These are phyloP conservation scores for Diaporthe vaccinii DNA, from an alignment of 2,329 filamentous ascomycete genomes.

Conservation along the genomic window DNA sequence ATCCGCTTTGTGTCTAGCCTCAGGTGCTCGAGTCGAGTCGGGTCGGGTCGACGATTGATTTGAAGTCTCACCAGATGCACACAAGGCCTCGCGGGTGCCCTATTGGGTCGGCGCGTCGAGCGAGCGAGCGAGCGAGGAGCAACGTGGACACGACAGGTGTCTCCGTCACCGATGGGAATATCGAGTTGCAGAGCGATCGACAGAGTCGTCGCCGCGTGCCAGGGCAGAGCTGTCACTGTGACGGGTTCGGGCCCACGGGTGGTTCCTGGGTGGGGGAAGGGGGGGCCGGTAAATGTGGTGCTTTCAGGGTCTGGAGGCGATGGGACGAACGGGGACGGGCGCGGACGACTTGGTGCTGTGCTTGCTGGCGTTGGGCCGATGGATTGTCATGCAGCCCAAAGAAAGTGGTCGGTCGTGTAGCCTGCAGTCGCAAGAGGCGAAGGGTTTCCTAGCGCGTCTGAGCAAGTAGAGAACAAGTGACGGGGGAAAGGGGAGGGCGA, in stretches of 20 bases:
- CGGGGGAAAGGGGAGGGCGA: not conserved
- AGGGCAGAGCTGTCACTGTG: slow-evolving; percentile 29
- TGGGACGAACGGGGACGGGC: not conserved
- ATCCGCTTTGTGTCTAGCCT: slow-evolving; percentile 28
- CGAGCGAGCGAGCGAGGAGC: slow-evolving; percentile 8
- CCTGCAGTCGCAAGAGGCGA: not conserved
- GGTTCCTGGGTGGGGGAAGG: slow-evolving; percentile 26
- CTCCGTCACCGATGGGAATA: not conserved
- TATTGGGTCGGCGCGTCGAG: slow-evolving; percentile 10
- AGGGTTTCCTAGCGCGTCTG: not conserved
- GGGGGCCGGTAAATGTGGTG: slow-evolving; percentile 28
- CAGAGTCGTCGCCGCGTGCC: slow-evolving; percentile 12
- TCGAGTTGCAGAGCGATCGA: slow-evolving; percentile 25
- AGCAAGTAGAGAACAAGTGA: not conserved
- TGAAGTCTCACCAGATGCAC: slow-evolving; percentile 12
- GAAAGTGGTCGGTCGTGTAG: not conserved
- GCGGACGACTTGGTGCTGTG: not conserved
- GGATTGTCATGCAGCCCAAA: slow-evolving; percentile 10
- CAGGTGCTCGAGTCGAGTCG: slow-evolving; percentile 13
- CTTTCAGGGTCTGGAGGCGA: slow-evolving; percentile 15
- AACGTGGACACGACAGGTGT: slow-evolving; percentile 16
- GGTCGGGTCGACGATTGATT: not conserved
- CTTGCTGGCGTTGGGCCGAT: not conserved
- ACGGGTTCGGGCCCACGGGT: slow-evolving; percentile 22
- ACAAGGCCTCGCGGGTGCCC: slow-evolving; percentile 8